Percentiles rank a stretch among this genome's conserved stretches.
phyloP scores from a whole-genome alignment of 2,329 filamentous ascomycete genomes.

The Colletotrichum cordylinicola region DNA sequence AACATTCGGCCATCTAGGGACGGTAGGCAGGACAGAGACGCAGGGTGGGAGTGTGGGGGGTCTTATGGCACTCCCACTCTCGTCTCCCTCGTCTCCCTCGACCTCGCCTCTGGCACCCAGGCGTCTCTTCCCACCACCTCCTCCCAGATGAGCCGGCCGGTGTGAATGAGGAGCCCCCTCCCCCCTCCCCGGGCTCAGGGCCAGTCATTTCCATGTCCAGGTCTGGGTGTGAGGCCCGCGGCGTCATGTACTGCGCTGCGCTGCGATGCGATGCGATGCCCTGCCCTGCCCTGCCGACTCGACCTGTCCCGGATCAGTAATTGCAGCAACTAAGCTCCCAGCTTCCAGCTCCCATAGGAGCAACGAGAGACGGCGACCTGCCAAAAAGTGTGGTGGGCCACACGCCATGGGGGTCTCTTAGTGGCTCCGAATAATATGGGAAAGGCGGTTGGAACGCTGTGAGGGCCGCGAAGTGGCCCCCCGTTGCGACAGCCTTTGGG shows the following conservation, averaged over 20 bases:
- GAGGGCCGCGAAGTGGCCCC: background rate
- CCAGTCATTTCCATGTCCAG: background rate
- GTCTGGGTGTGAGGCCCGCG: background rate
- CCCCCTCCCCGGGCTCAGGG: background rate
- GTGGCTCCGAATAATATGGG: background rate
- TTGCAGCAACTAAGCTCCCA: background rate
- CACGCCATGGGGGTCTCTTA: background rate
- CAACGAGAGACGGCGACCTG: background rate
- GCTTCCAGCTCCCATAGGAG: background rate
- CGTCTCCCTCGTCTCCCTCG: background rate
- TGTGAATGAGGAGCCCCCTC: background rate
- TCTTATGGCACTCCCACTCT: slow-evolving; percentile 15
- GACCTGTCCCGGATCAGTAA: background rate
- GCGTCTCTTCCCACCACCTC: background rate
- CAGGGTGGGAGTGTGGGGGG: slow-evolving; percentile 13
- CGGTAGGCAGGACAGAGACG: background rate
- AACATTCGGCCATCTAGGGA: background rate
- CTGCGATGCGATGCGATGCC: slow-evolving; percentile 8
- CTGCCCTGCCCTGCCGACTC: background rate
- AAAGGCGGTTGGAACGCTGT: slow-evolving; percentile 2
- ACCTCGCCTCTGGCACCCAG: background rate
- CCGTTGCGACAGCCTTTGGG: background rate
- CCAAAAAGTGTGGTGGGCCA: slow-evolving; percentile 14
- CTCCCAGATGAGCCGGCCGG: background rate
- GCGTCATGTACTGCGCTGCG: background rate